phyloP scores from a whole-genome alignment of 805 yeast genomes.

The Zygotorulaspora danielsina region DNA sequence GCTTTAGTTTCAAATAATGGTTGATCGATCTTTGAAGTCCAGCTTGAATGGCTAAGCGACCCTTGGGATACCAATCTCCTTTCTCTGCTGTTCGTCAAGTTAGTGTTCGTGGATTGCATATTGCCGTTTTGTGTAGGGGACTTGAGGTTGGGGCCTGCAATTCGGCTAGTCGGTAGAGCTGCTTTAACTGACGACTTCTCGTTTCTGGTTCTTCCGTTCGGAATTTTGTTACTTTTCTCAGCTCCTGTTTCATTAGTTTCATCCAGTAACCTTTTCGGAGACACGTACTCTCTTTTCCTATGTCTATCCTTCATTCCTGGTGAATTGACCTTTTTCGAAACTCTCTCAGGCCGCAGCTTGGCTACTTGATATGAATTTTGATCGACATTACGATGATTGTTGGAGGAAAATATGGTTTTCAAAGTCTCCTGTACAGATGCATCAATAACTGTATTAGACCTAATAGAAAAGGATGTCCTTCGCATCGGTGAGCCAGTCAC shows the following conservation, averaged over 20 bases:
- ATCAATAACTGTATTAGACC: slow-evolving; percentile 15
- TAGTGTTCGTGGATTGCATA: not conserved
- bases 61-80: not conserved
- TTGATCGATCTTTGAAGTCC: not conserved
- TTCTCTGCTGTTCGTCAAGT: not conserved
- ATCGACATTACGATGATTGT: not conserved
- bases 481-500: slow-evolving; percentile 31
- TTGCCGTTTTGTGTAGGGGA: not conserved
- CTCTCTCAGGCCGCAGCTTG: not conserved
- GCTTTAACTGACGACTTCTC: not conserved
- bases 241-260: not conserved
- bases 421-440: slow-evolving; percentile 28
- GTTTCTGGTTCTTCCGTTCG: no score
- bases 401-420: slow-evolving; percentile 27
- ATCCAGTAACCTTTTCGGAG: not conserved
- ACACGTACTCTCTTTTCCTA: no score
- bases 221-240: not conserved
- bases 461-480: slow-evolving; percentile 17
- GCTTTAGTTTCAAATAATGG: not conserved
- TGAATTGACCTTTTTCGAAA: not conserved
- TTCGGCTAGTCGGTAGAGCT: no score
- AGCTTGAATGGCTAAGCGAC: not conserved
- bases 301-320: not conserved
- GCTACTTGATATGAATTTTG: not conserved
- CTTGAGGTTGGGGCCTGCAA: no score